These are phyloP conservation scores for Epichloe glyceriae DNA, from an alignment of 2,329 filamentous ascomycete species.

Conservation along the genomic window DNA sequence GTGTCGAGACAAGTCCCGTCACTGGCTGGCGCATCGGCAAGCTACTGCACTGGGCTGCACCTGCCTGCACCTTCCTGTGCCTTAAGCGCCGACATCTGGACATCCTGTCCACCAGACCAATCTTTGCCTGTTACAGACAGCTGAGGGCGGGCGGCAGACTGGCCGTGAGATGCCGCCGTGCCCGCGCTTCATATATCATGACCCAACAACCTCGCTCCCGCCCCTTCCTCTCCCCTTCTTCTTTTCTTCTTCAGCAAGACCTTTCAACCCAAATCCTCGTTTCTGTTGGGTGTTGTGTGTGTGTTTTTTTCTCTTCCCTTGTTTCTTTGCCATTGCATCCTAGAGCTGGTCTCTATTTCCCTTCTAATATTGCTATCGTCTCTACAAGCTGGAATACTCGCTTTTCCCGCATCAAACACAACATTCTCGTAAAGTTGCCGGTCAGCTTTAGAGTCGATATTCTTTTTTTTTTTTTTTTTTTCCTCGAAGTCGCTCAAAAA, in stretches of 20 bases:
- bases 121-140: neutral
- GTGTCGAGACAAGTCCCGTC: neutral
- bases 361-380: slow-evolving; percentile 19
- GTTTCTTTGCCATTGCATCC: slow-evolving; percentile 23
- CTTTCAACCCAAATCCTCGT: slow-evolving; percentile 39
- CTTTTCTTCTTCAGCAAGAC: slow-evolving; percentile 53
- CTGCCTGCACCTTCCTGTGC: neutral
- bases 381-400: slow-evolving; percentile 8
- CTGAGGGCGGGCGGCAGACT: neutral
- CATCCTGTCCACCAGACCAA: neutral
- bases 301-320: slow-evolving; percentile 20
- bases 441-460: slow-evolving; percentile 27
- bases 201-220: slow-evolving; percentile 1
- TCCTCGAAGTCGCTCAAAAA: slow-evolving; percentile 5
- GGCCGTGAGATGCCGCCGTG: neutral
- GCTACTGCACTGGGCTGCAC: neutral
- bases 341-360: slow-evolving; percentile 44
- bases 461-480: slow-evolving; percentile 2
- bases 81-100: slow-evolving; percentile 1
- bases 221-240: slow-evolving; percentile 24
- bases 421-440: slow-evolving; percentile 21
- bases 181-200: neutral
- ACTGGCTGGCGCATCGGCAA: slow-evolving; percentile 4
- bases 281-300: slow-evolving; percentile 29
- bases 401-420: slow-evolving; percentile 3